Base-by-base conservation (phyloP, 768 basidiomycete species). In the Russula emetica region DNA sequence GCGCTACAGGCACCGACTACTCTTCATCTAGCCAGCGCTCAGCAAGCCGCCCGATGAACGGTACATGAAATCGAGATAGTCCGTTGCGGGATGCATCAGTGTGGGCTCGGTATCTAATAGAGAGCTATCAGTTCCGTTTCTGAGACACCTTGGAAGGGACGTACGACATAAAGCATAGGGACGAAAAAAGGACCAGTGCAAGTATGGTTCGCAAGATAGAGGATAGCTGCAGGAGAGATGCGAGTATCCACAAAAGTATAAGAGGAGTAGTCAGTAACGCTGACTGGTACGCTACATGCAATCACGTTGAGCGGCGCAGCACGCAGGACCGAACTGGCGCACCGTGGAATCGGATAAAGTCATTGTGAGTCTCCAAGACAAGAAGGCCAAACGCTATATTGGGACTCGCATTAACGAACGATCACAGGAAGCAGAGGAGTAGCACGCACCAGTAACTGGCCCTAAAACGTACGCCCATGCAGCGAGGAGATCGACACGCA, bases 331-430 rank as follows among this genome's bases (percentile, higher is more conserved):
- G 24, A 18, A 30, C 56, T 55, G 45, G 71, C 82, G 70, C 58
- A 88, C 88, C 86, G 71, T 90, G 88, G 72, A 90, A 91, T 58
- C 90, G 84, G 62, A 90, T 83, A 66, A 83, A 87, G 73, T 90
- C 86, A 69, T 87, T 88, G 64, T 83, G 81, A 11, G 85, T 92
- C 74, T 92, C 89, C n/a, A 85, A 66, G n/a, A 89, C 79, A 11
- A 92, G 79, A 36, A 90, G 73, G 1, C 78, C 30, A 34, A 91
- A 74, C 3, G 90, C 90, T 89, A 63, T 62, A 32, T 24, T 83
- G 68, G 85, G 86, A 61, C 81, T 80, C 16, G 84, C 90, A 74
- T 90, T 87, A 34, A 84, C 53, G 53, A 63, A 63, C 18, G 44
- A 66, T 20, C 88, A 78, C 44, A 90, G 73, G 4, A 78, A 30